Base-by-base conservation (phyloP, 192 early-diverging fungal genomes). In the Physocladia obscura region DNA sequence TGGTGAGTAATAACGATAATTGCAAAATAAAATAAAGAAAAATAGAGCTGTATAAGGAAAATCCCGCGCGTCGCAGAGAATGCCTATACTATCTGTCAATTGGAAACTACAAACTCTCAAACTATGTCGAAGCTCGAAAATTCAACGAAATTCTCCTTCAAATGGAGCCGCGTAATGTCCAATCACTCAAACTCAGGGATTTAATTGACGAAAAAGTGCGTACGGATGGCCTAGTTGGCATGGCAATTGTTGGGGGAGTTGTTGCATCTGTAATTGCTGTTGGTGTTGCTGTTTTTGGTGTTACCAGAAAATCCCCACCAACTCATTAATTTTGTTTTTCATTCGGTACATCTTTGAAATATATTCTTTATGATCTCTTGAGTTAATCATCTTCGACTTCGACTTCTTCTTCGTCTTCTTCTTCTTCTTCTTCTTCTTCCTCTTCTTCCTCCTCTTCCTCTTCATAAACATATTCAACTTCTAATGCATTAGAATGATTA, bases 81-180 rank as follows among this genome's bases (percentile, higher is more conserved):
- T 98, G 96, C 70, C 81, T 96, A 31, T 98, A 95, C 76, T 98
- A 96, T 69, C 71, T 98, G 51, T 92, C 93, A 2, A 76, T 98
- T 19, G 96, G 93, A 5, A 85, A 94, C 74, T 96, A 88, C 84
- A 94, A 93, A 75, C 82, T 95, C 62, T 89, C 90, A n/a, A 89
- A 92, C 68, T 98, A 93, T 72, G 78, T 76, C 38, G 88, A 90
- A 67, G 92, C 94, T 0, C 80, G 89, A 37, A 83, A 88, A n/a
- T 91, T 84, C 74, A 93, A 91, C 71, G 87, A 93, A 36, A 83
- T 84, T 49, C 82, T 98, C n/a, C 71, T 98, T 62, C 80, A 89
- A 17, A 71, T 89, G 32, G 96, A 98, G 74, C 91, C 93, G 8
- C 75, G 81, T 34, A 98, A 98, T 74, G 82, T 81, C 8, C 94